These are phyloP conservation scores for Didymella keratinophila DNA, from an alignment of 2,329 filamentous ascomycete genomes.

Conservation along the genomic window DNA sequence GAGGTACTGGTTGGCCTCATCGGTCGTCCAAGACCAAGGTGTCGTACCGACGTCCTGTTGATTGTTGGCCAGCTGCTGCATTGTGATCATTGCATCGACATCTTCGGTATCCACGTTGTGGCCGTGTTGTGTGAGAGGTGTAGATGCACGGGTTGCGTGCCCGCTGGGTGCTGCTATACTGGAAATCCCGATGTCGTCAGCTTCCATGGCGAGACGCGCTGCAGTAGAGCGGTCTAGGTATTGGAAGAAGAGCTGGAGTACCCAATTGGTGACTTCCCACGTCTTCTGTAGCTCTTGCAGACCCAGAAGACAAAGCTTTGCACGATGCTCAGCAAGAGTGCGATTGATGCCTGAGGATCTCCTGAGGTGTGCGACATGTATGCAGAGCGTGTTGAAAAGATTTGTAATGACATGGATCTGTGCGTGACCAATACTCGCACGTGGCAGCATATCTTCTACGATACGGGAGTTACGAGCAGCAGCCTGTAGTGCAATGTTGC, in stretches of 20 bases:
- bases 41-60: constrained; percentile 22
- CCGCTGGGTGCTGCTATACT: constrained; percentile 23
- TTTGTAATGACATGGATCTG: constrained; percentile 60
- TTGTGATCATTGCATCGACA: constrained; percentile 13
- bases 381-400: constrained; percentile 58
- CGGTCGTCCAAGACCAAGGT: constrained; percentile 41
- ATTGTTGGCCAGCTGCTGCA: constrained; percentile 10
- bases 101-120: constrained; percentile 13
- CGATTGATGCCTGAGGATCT: constrained; percentile 49
- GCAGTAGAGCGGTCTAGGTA: constrained; percentile 58
- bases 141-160: constrained; percentile 14
- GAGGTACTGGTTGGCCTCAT: constrained; percentile 42
- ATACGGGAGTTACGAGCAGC: constrained; percentile 58
- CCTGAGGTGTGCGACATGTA: constrained; percentile 57
- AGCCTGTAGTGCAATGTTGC: constrained; percentile 55
- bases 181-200: constrained; percentile 32
- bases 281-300: constrained; percentile 59
- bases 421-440: constrained; percentile 54
- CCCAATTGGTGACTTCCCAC: constrained; percentile 61
- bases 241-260: constrained; percentile 59
- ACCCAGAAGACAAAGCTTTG: constrained; percentile 58
- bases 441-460: constrained; percentile 58
- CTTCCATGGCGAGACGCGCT: constrained; percentile 45
- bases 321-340: constrained; percentile 58
- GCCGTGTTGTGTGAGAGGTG: constrained; percentile 2